Evolutionary conservation across 257 asterid genomes (phyloP), one percentile per base, ranked within the genome.

Genomic region (Fraxinus anomala): DNA sequence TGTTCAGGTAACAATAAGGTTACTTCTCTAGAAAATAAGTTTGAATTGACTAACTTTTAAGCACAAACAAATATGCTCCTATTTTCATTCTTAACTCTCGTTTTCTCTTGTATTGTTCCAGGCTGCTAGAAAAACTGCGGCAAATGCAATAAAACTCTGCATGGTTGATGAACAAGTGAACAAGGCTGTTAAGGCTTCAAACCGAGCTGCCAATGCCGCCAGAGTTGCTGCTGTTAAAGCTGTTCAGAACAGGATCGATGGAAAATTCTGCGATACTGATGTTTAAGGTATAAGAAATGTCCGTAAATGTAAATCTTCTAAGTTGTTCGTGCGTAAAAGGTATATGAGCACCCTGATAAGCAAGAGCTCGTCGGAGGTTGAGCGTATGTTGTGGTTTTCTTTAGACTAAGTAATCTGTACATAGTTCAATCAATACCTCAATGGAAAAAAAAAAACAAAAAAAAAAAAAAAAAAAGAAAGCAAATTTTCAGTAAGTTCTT

Each of bases 61-160:
- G 33, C 69, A 24, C 69, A 63, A 24, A 19, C 69, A 63, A 63
- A 63, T 17, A 63, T 63, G 69, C 21, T n/a, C 6, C 9, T 23
- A 51, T 21, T 63, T 16, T 21, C 4, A 8, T 19, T 54, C 5
- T 31, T 72, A 28, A 72, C 61, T 39, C 30, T 40, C 1, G 34
- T 70, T 63, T 66, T 23, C 21, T 51, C 73, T 56, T 51, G 21
- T 73, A 26, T 31, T 7, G 36, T 36, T 73, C 77, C 89, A 94
- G 97, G 96, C 93, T 84, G 90, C 96, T 19, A 86, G 93, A 74
- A 92, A 68, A 81, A 86, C 86, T 19, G 96, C 98, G 44, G 93
- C 88, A 68, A 88, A 82, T 9, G 89, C 97, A 4, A 75, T 86
- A 63, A 87, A 80, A 75, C 81, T 87, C 19, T 85, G 77, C 0